Conservation (phyloP, 768 basidiomycete genomes). For the Boletus rufocinnamomeus region DNA sequence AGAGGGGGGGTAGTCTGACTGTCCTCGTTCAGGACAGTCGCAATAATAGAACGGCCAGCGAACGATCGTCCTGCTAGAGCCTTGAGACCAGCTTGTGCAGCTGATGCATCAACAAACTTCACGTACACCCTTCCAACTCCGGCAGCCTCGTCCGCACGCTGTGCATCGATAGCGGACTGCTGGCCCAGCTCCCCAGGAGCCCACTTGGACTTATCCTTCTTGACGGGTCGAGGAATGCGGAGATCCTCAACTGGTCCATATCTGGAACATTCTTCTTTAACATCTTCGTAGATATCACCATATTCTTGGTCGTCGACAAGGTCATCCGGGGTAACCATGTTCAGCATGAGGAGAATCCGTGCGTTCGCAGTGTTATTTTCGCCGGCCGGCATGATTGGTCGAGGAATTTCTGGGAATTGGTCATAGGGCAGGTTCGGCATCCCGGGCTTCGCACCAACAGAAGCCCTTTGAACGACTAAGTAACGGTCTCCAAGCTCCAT, state of each 20-base stretch:
- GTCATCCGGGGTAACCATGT: constrained; percentile 97
- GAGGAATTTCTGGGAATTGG: constrained; percentile 79
- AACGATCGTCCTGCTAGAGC: constrained; percentile 89
- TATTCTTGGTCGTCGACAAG: constrained; percentile 90
- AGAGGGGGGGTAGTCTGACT: constrained; percentile 85
- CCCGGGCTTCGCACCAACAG: constrained; percentile 85
- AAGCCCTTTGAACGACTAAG: constrained; percentile 95
- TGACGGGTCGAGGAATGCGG: constrained; percentile 84
- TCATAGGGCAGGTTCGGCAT: constrained; percentile 71
- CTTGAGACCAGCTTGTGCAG: constrained; percentile 74
- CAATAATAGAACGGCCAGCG: constrained; percentile 84
- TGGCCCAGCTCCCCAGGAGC: constrained; percentile 58
- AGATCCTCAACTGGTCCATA: constrained; percentile 84
- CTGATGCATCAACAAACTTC: constrained; percentile 65
- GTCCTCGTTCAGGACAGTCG: constrained; percentile 79
- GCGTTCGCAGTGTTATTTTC: constrained; percentile 61
- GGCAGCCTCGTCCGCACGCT: constrained; percentile 79
- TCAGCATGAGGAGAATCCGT: constrained; percentile 93
- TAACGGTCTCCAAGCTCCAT: constrained; percentile 97
- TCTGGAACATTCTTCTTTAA: constrained; percentile 84
- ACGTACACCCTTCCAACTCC: constrained; percentile 98
- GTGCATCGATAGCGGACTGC: constrained; percentile 64
- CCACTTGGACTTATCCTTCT: constrained; percentile 85
- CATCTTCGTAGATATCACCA: constrained; percentile 90
- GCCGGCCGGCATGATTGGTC: constrained; percentile 86